A percentile compares a stretch with the other conserved stretches of the same genome.
These are phyloP conservation scores for Epichloe sp. DNA, from an alignment of 2,329 filamentous ascomycete species.

Conservation along the genomic window DNA sequence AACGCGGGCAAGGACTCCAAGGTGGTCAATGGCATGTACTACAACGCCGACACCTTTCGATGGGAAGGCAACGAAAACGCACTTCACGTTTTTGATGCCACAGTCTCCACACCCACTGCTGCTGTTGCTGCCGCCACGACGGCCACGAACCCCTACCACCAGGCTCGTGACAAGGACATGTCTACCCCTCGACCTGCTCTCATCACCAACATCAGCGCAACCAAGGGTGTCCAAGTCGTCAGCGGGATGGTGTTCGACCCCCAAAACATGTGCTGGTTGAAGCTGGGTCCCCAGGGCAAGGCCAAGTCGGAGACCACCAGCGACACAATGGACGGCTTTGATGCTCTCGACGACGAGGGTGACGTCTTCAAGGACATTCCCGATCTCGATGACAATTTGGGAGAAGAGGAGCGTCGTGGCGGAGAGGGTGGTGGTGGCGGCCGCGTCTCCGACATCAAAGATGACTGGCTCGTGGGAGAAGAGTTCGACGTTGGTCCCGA, in stretches of 20 bases:
- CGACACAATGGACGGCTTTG: constrained; percentile 50
- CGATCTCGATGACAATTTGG: constrained; percentile 62
- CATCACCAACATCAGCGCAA: constrained; percentile 78
- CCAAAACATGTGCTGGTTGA: constrained; percentile 94
- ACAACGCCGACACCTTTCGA: constrained; percentile 71
- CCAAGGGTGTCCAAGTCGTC: constrained; percentile 82
- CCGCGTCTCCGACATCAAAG: constrained; percentile 48
- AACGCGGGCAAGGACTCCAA: constrained; percentile 62
- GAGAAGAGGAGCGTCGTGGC: constrained; percentile 34
- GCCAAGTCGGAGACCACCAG: constrained; percentile 32
- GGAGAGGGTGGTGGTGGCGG: constrained; percentile 14
- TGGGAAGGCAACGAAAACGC: constrained; percentile 97
- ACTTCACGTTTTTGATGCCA: constrained; percentile 62
- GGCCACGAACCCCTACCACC: constrained; percentile 14
- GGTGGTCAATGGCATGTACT: constrained; percentile 81
- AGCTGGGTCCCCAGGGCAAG: constrained; percentile 44
- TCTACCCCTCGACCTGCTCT: constrained; percentile 58
- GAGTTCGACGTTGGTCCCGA: constrained; percentile 96
- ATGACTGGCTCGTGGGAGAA: constrained; percentile 80
- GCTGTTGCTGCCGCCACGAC: constrained; percentile 14
- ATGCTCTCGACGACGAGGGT: constrained; percentile 63
- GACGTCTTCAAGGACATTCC: constrained; percentile 93
- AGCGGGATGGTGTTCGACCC: constrained; percentile 99
- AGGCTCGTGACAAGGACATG: constrained; percentile 42
- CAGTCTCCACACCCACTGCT: constrained; percentile 40